phyloP scores from a whole-genome alignment of 257 asterid genomes.

The Nicotiana noctiflora region DNA sequence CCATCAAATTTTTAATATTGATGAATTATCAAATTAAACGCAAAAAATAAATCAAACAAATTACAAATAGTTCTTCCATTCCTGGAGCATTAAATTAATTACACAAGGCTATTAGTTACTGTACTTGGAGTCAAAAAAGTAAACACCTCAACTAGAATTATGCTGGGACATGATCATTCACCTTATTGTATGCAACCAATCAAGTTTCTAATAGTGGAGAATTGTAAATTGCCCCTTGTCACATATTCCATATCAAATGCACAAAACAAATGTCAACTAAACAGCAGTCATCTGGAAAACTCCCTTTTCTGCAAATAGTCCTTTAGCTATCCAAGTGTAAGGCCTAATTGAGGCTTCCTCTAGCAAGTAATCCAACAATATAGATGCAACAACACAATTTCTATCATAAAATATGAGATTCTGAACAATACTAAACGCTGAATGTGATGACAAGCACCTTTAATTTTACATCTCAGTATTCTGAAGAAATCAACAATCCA shows the following conservation, averaged over 20 bases:
- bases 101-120: not conserved
- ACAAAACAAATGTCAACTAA: not conserved
- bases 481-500: constrained; percentile 23
- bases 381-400: not conserved
- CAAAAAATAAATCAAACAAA: not conserved
- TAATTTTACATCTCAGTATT: constrained; percentile 33
- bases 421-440: not conserved
- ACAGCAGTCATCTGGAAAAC: not conserved
- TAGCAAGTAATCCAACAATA: not conserved
- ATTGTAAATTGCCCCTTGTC: not conserved
- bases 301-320: not conserved
- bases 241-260: constrained; percentile 16
- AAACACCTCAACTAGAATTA: constrained; percentile 1
- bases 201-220: not conserved
- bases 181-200: not conserved
- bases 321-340: not conserved
- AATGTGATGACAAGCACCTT: constrained; percentile 24
- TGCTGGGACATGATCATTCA: constrained; percentile 2
- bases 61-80: not conserved
- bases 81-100: not conserved
- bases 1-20: not conserved
- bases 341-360: not conserved
- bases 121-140: not conserved
- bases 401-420: constrained; percentile 8
- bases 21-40: not conserved